These are phyloP conservation scores for Exophiala aquamarina DNA, from an alignment of 2,329 filamentous ascomycete species.

Conservation along the genomic window DNA sequence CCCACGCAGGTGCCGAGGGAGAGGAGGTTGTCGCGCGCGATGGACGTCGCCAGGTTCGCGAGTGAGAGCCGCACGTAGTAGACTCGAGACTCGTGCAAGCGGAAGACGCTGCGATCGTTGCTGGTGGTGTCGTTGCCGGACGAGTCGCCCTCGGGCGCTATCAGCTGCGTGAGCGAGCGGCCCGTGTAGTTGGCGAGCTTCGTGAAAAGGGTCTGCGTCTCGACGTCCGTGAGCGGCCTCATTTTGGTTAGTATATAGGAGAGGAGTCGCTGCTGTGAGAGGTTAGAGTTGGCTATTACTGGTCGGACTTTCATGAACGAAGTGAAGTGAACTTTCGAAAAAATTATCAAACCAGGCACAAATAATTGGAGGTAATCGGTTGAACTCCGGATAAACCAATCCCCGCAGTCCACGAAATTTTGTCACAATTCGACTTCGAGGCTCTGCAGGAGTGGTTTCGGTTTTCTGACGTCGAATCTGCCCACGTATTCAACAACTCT, in stretches of 20 bases:
- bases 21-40: conserved; percentile 77
- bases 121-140: conserved; percentile 59
- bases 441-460: too few species aligned
- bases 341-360: too few species aligned
- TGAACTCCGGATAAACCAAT: conserved; percentile 2
- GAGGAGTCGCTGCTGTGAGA: not conserved
- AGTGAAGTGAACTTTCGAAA: too few species aligned
- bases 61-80: conserved; percentile 91
- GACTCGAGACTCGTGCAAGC: conserved; percentile 76
- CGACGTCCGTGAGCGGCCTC: conserved; percentile 72
- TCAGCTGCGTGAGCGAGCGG: conserved; percentile 79
- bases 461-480: not conserved
- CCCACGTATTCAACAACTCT: not conserved
- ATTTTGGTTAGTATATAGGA: conserved; percentile 45
- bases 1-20: conserved; percentile 88
- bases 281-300: not conserved
- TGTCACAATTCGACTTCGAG: too few species aligned
- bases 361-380: not conserved
- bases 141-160: conserved; percentile 56
- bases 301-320: not conserved
- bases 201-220: conserved; percentile 72
- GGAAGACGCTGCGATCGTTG: conserved; percentile 81
- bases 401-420: not conserved
- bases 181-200: conserved; percentile 95
- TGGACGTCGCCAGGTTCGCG: conserved; percentile 85